A percentile compares a stretch with the other conserved stretches of the same genome.
These are phyloP conservation scores for Populus pruinosa DNA, from an alignment of 345 rosid genomes.

Conservation along the genomic window DNA sequence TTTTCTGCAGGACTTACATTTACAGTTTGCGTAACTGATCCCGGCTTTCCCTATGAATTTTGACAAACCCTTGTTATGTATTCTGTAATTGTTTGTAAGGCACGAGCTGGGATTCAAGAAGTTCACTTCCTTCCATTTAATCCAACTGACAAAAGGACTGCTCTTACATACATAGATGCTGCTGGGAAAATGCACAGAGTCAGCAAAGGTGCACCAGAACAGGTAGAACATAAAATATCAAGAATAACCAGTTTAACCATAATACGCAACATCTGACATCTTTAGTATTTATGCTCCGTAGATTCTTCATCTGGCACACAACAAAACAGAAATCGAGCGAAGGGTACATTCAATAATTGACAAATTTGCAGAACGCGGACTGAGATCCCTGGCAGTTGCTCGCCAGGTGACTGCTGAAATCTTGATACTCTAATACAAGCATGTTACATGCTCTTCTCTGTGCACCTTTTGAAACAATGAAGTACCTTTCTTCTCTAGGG, in stretches of 20 bases:
- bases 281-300: slow-evolving; percentile 4
- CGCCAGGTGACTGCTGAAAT: slow-evolving; percentile 36
- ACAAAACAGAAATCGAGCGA: slow-evolving; percentile 39
- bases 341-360: slow-evolving; percentile 48
- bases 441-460: neutral
- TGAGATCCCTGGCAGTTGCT: slow-evolving; percentile 62
- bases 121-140: slow-evolving; percentile 43
- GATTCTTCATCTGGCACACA: slow-evolving; percentile 56
- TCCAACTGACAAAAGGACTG: slow-evolving; percentile 42
- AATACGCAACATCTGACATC: neutral
- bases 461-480: neutral
- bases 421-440: neutral
- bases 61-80: neutral
- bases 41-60: neutral
- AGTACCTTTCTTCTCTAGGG: slow-evolving; percentile 24
- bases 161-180: slow-evolving; percentile 32
- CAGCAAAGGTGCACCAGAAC: slow-evolving; percentile 35
- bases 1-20: neutral
- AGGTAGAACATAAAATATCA: slow-evolving; percentile 15
- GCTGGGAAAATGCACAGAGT: slow-evolving; percentile 26
- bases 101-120: slow-evolving; percentile 34
- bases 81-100: slow-evolving; percentile 18
- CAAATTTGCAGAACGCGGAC: slow-evolving; percentile 60
- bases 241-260: neutral
- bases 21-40: neutral